Percentiles rank a stretch among this genome's conserved stretches.
Conservation (phyloP, 495 filamentous ascomycete genomes). For the Tuber brumale region DNA sequence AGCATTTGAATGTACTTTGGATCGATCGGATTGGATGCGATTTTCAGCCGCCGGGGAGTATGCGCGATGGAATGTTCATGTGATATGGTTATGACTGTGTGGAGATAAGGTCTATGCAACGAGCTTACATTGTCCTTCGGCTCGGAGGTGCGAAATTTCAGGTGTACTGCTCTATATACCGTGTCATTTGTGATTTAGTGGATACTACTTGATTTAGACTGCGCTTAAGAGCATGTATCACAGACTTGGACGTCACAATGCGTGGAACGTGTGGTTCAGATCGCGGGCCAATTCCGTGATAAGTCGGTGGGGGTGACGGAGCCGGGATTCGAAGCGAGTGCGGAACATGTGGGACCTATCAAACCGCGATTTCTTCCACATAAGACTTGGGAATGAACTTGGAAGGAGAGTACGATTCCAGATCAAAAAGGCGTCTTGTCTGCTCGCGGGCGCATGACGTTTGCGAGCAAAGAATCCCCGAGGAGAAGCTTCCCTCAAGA, state of each 20-base stretch:
- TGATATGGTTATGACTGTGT: not conserved
- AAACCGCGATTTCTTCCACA: not conserved
- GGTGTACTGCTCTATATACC: not conserved
- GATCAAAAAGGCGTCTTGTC: not conserved
- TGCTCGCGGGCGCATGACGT: too few species aligned
- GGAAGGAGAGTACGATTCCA: not conserved
- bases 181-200: not conserved
- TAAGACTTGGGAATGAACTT: not conserved
- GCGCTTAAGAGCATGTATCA: not conserved
- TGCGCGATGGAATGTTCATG: not conserved
- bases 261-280: slow-evolving; percentile 1
- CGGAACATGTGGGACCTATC: not conserved
- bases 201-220: not conserved
- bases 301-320: not conserved
- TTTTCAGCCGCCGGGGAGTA: not conserved
- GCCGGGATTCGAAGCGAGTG: not conserved
- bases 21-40: slow-evolving; percentile 1
- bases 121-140: not conserved
- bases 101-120: slow-evolving; percentile 4
- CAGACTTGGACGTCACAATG: not conserved
- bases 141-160: not conserved
- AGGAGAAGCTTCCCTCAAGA: not conserved
- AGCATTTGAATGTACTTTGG: not conserved
- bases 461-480: not conserved
- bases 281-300: not conserved